Evolutionary conservation across 2,329 filamentous ascomycete genomes (phyloP), one percentile per base, ranked within the genome.

Genomic region (Ceratocystis ficicola): DNA sequence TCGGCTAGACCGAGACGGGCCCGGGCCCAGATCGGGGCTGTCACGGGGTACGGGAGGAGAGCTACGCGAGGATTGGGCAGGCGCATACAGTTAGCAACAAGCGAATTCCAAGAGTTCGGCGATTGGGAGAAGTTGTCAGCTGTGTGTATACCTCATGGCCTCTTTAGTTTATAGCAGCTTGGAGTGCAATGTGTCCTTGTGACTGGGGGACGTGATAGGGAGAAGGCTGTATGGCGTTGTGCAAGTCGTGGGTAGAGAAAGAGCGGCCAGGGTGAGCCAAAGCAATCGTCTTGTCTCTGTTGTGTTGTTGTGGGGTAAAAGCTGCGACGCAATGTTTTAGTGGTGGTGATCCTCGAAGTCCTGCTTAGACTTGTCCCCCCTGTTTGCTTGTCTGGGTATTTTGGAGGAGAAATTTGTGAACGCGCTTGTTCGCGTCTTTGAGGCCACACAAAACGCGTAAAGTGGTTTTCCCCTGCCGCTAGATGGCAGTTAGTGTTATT

Each of bases 11-110:
- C 76, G 74, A 65, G 79, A 76, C 61, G 78, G 74, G 55, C 77
- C 80, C 30, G 78, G 74, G 57, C 77, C 80, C 30, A 81, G 30
- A 6, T 63, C 36, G 7, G 66, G 66, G 44, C 66, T 67, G 44
- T 67, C 66, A 17, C 41, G 55, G 50, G 66, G 66, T 28, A 65
- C 66, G 36, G 62, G 57, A 74, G 92, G 91, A 75, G 90, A 95
- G 80, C 89, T 95, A 73, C 4, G 8, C 22, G 36, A 25, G 32
- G 52, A 25, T 6, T 10, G 28, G 17, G 25, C 52, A 57, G 52
- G 10, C 22, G 28, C 10, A 57, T 57, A 57, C 22, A 17, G 52
- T 57, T 57, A 57, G 52, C 52, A 57, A 30, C 22, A n/a, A 7
- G 4, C 15, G 52, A 30, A 15, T 25, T 6, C 15, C 25, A 28